Evolutionary conservation across 75 land plant genomes (phyloP).

Genomic region (Pinus taeda): DNA sequence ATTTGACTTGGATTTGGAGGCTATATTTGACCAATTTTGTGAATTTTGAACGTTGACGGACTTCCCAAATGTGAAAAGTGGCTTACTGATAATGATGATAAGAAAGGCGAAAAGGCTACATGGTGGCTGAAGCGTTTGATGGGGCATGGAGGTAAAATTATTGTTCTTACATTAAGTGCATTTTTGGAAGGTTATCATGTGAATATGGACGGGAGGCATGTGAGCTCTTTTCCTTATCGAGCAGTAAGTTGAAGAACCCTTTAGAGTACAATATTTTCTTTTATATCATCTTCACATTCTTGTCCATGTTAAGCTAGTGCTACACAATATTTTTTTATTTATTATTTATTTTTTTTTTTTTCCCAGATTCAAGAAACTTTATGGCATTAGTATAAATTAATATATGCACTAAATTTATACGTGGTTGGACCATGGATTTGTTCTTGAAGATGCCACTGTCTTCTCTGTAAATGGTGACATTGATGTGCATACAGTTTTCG

Average conservation of each 20-base stretch:
- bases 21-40: neutral
- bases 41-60: constrained; percentile 63
- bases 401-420: neutral
- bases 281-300: no score
- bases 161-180: constrained; percentile 66
- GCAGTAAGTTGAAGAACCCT: no score
- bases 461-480: constrained; percentile 53
- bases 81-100: no score
- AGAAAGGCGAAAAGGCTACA: no score
- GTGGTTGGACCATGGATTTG: constrained; percentile 38
- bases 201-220: constrained; percentile 67
- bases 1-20: neutral
- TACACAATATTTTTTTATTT: no score
- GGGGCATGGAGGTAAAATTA: constrained; percentile 43
- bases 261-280: no score
- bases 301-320: no score
- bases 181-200: constrained; percentile 81
- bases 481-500: constrained; percentile 63
- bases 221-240: constrained; percentile 68
- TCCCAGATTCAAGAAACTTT: no score
- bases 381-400: no score
- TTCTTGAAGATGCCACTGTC: constrained; percentile 64
- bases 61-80: constrained; percentile 72
- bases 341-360: no score
- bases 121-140: no score